Evolutionary conservation across 495 filamentous ascomycete species (phyloP).

Genomic region (Tuber microsphaerosporum): DNA sequence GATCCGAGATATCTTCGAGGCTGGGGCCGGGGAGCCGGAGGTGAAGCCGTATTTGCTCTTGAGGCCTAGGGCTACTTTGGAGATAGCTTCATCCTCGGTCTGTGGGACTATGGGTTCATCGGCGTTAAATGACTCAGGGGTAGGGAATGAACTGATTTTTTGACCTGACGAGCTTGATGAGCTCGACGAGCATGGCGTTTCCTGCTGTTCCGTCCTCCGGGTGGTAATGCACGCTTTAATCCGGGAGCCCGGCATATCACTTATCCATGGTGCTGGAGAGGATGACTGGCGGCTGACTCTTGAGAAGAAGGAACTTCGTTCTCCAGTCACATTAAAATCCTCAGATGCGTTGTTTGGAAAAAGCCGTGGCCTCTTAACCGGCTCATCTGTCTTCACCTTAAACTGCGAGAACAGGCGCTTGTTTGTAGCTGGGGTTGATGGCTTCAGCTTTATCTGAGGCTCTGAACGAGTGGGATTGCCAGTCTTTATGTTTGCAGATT

Average conservation of each 20-base stretch:
- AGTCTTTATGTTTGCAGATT: conserved; percentile 15
- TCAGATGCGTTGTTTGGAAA: conserved; percentile 7
- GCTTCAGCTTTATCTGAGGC: conserved; percentile 2
- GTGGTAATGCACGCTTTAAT: not conserved
- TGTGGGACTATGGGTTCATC: not conserved
- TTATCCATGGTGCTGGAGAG: not conserved
- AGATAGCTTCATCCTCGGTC: not conserved
- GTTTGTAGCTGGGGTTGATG: conserved; percentile 17
- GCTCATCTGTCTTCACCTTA: conserved; percentile 19
- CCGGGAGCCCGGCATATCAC: not conserved
- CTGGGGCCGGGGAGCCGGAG: not conserved
- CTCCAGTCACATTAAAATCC: conserved; percentile 24
- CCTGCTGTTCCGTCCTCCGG: not conserved
- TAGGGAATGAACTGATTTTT: not conserved
- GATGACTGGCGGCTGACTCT: conserved; percentile 8
- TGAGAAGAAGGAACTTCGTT: conserved; percentile 33
- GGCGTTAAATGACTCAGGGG: not conserved
- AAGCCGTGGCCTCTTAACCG: conserved; percentile 22
- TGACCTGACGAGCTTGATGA: not conserved
- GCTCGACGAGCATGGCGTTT: not conserved
- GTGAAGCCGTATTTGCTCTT: not conserved
- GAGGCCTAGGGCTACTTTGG: not conserved
- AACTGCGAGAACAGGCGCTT: conserved; percentile 22
- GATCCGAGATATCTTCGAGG: not conserved
- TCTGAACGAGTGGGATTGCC: conserved; percentile 17